Evolutionary conservation across 441 rosid genomes (phyloP).

Genomic region (Brassica hybrid): DNA sequence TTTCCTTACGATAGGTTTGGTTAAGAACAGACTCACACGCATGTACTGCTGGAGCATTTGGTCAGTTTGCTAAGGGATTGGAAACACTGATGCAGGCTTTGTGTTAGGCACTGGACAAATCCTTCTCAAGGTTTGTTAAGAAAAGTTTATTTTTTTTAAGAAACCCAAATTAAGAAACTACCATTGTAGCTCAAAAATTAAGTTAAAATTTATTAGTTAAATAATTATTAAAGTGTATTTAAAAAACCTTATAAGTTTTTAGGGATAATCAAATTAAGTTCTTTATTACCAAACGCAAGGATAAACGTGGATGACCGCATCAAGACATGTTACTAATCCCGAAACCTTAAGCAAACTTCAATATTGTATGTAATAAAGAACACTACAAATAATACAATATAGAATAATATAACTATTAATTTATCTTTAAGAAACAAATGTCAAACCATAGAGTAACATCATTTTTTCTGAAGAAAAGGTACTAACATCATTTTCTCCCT

Average conservation of each 20-base stretch:
- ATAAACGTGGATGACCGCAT: conserved; percentile 37
- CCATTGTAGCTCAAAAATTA: too few species aligned
- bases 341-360: conserved; percentile 27
- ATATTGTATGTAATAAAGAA: neutral
- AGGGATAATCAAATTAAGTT: neutral
- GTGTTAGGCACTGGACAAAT: conserved; percentile 89
- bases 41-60: conserved; percentile 98
- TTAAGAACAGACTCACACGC: conserved; percentile 97
- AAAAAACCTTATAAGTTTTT: too few species aligned
- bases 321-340: conserved; percentile 38
- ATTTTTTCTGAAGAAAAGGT: neutral
- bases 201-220: too few species aligned
- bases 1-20: conserved; percentile 58
- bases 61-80: conserved; percentile 98
- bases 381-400: neutral
- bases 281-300: conserved; percentile 16
- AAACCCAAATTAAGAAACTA: too few species aligned
- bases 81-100: conserved; percentile 98
- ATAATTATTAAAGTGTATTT: too few species aligned
- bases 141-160: too few species aligned
- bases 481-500: neutral
- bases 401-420: neutral
- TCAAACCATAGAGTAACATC: neutral
- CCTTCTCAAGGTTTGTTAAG: conserved; percentile 68
- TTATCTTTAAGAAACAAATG: neutral